Evolutionary conservation across 2,329 filamentous ascomycete species (phyloP).

Genomic region (Dothideomycetes sp.): DNA sequence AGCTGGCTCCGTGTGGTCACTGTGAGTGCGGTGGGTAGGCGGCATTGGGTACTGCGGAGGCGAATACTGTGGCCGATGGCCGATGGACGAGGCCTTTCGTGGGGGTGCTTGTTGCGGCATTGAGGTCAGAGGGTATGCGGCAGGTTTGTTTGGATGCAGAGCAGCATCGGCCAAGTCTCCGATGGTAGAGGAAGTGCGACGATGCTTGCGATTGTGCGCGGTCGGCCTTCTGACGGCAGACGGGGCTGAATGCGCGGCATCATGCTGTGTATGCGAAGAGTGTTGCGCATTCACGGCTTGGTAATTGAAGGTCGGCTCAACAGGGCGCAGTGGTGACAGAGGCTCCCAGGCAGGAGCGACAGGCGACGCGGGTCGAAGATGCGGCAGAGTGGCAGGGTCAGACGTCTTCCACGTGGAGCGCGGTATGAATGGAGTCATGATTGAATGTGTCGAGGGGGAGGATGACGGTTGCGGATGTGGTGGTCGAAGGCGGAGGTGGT

Average conservation of each 20-base stretch:
- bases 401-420: constrained; percentile 20
- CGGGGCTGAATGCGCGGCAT: not conserved
- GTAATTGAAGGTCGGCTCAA: constrained; percentile 24
- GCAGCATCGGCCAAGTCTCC: constrained; percentile 34
- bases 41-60: constrained; percentile 8
- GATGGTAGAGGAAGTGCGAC: constrained; percentile 26
- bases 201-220: constrained; percentile 12
- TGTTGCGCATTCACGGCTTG: constrained; percentile 10
- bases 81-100: constrained; percentile 4
- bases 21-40: constrained; percentile 10
- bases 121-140: constrained; percentile 9
- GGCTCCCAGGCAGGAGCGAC: constrained; percentile 21
- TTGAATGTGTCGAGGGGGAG: too few relatives aligned
- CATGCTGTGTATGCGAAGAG: not conserved
- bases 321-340: constrained; percentile 19
- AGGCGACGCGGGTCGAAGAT: constrained; percentile 20
- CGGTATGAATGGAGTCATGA: constrained; percentile 8
- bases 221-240: not conserved
- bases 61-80: constrained; percentile 9
- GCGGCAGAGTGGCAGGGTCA: not conserved
- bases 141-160: constrained; percentile 11
- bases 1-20: constrained; percentile 12
- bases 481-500: constrained; percentile 17
- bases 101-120: constrained; percentile 18
- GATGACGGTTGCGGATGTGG: too few relatives aligned